Conservation (phyloP, 1,284 basidiomycete species). For the Stygiomarasmius scandens region DNA sequence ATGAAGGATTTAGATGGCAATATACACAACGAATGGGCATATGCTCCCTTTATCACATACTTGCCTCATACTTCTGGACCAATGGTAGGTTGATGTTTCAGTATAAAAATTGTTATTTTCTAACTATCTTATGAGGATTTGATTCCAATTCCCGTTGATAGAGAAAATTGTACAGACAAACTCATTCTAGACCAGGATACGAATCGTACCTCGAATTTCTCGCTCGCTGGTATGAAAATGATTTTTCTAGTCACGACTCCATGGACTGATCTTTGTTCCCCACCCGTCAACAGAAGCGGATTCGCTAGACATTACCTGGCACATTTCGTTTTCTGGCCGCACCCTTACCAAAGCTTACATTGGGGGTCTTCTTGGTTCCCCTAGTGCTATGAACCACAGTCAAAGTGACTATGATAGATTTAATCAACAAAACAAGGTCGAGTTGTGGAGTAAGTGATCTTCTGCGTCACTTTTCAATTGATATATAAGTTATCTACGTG, state of each 20-base stretch:
- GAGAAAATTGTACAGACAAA: constrained; percentile 22
- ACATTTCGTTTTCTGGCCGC: constrained; percentile 5
- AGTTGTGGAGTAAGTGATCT: constrained; percentile 15
- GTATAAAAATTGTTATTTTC: neutral
- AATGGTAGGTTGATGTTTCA: constrained; percentile 20
- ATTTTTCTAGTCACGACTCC: neutral
- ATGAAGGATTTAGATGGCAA: constrained; percentile 10
- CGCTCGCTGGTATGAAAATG: neutral
- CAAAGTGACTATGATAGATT: constrained; percentile 21
- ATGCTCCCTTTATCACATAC: constrained; percentile 29
- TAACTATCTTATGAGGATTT: constrained; percentile 27
- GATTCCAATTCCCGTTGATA: constrained; percentile 29
- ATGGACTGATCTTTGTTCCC: neutral
- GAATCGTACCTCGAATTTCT: neutral
- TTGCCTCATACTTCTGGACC: constrained; percentile 25
- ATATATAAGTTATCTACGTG: neutral
- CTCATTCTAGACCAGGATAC: neutral
- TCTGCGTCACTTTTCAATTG: constrained; percentile 14
- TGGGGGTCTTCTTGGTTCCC: constrained; percentile 6
- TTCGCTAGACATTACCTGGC: constrained; percentile 1
- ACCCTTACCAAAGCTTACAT: constrained; percentile 22
- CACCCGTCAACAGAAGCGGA: neutral
- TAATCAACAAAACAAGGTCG: constrained; percentile 21
- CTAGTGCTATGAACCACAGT: constrained; percentile 18
- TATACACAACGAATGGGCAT: constrained; percentile 25